phyloP scores from a whole-genome alignment of 1,284 basidiomycete species.

The Schizophyllum commune region DNA sequence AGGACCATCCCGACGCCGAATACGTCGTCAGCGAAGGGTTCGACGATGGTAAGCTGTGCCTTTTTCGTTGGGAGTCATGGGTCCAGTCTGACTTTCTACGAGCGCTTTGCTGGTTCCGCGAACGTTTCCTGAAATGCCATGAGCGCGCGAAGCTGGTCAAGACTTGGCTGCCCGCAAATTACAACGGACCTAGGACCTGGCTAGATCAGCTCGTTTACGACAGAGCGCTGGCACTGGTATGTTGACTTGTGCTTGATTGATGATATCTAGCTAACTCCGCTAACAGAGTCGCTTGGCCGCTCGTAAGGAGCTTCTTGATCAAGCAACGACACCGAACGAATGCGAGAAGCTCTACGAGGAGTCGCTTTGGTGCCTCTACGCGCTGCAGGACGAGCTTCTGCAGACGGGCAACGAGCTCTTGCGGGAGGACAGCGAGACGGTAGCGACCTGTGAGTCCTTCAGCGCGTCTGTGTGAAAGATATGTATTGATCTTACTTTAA shows the following conservation, averaged over 20 bases:
- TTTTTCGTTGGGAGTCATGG: constrained; percentile 4
- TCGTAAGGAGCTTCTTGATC: constrained; percentile 82
- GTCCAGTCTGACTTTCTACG: constrained; percentile 2
- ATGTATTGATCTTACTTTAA: constrained; percentile 18
- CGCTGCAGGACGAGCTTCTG: constrained; percentile 84
- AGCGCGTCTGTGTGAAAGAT: not conserved
- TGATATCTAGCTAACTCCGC: not conserved
- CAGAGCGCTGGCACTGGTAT: constrained; percentile 64
- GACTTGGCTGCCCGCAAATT: constrained; percentile 73
- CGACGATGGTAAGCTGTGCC: constrained; percentile 66
- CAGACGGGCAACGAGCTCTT: constrained; percentile 77
- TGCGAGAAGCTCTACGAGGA: constrained; percentile 95
- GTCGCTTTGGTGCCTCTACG: constrained; percentile 87
- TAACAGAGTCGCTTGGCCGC: constrained; percentile 85
- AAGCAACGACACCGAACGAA: constrained; percentile 64
- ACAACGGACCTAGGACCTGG: constrained; percentile 65
- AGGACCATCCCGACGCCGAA: constrained; percentile 67
- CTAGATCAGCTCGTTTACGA: constrained; percentile 80
- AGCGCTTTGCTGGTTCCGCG: constrained; percentile 73
- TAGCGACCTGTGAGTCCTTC: constrained; percentile 65
- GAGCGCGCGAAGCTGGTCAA: constrained; percentile 69
- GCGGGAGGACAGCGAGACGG: constrained; percentile 78
- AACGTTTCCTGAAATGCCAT: constrained; percentile 71
- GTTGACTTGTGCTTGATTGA: not conserved
- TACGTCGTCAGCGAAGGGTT: constrained; percentile 69